Evolutionary conservation across 163 green algal species (phyloP).

Genomic region (Scenedesmus sp.): DNA sequence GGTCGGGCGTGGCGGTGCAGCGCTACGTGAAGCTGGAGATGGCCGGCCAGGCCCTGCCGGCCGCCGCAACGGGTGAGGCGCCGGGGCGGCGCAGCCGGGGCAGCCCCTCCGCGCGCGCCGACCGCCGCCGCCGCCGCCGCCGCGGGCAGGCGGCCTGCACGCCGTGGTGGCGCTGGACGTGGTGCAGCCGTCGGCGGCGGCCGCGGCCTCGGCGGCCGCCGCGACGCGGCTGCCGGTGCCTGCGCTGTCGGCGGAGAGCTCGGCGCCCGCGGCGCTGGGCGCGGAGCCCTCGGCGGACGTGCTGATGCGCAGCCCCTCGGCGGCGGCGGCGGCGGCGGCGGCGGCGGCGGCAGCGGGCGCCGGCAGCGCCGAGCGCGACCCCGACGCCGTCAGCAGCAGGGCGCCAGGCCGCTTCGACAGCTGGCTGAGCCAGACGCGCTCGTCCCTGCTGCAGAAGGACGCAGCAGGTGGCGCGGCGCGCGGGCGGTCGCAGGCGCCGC

Average conservation of each 20-base stretch:
- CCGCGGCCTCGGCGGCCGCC: conserved; percentile 4
- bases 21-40: conserved; percentile 37
- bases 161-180: conserved; percentile 24
- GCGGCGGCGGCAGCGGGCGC: not conserved
- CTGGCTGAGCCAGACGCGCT: not conserved
- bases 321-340: not conserved
- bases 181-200: conserved; percentile 18
- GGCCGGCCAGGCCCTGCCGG: conserved; percentile 8
- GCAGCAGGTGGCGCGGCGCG: not conserved
- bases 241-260: not conserved
- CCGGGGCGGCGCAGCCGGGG: too few species aligned
- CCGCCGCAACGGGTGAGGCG: not conserved
- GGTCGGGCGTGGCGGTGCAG: conserved; percentile 9
- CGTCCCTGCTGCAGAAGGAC: conserved; percentile 9
- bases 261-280: not conserved
- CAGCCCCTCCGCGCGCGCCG: too few species aligned
- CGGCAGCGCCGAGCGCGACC: too few species aligned
- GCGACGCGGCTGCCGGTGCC: conserved; percentile 19
- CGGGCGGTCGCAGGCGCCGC: not conserved
- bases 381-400: too few species aligned
- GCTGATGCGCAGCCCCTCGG: conserved; percentile 13
- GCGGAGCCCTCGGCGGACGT: not conserved
- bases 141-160: conserved; percentile 5
- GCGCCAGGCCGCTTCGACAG: too few species aligned
- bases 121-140: too few species aligned